A percentile compares a stretch with the other conserved stretches of the same genome.
These are phyloP conservation scores for Tricholoma flavovirens DNA, from an alignment of 768 basidiomycete genomes.

Conservation along the genomic window DNA sequence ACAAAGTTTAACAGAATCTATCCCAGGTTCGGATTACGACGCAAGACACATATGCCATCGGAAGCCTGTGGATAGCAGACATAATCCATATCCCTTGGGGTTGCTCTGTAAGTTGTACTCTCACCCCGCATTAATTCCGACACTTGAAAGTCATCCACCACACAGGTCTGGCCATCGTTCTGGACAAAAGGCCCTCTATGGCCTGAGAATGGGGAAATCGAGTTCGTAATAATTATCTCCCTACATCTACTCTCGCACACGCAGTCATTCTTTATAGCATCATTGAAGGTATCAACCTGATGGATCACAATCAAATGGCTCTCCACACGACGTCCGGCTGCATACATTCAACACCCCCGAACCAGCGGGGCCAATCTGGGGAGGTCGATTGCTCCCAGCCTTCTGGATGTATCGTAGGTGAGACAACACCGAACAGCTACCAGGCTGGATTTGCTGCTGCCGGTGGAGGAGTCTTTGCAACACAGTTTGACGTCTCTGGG, in stretches of 20 bases:
- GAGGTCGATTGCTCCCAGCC: constrained; percentile 53
- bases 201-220: constrained; percentile 46
- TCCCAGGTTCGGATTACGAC: constrained; percentile 40
- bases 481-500: constrained; percentile 56
- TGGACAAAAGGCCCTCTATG: constrained; percentile 41
- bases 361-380: constrained; percentile 43
- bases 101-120: constrained; percentile 36
- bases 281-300: constrained; percentile 78
- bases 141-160: not conserved
- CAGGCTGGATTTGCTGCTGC: constrained; percentile 60
- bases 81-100: constrained; percentile 44
- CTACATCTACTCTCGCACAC: not conserved
- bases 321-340: constrained; percentile 61
- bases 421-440: constrained; percentile 56
- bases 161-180: constrained; percentile 43
- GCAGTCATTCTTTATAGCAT: constrained; percentile 43
- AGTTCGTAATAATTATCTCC: constrained; percentile 19
- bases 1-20: not conserved
- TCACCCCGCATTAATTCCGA: not conserved
- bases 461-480: constrained; percentile 74
- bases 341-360: constrained; percentile 28
- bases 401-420: constrained; percentile 61
- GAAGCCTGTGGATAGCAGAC: constrained; percentile 41
- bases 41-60: constrained; percentile 35
- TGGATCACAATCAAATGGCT: constrained; percentile 66